Evolutionary conservation across 257 asterid genomes (phyloP), one percentile per base, ranked within the genome.

Genomic region (Nicotiana knightiana): DNA sequence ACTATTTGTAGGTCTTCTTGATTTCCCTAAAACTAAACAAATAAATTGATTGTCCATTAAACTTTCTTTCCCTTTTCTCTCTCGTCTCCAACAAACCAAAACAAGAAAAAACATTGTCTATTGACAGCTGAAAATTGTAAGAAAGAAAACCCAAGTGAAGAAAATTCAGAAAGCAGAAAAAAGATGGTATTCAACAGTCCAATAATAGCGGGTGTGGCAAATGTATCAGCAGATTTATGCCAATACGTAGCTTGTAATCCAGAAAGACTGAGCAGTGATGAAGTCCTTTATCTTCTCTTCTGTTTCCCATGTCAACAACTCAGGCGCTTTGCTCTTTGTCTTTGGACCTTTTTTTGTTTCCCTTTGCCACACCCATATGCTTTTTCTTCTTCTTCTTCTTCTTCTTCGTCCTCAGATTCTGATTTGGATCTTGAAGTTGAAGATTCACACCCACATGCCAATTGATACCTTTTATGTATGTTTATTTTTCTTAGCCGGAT

Each of bases 211-310:
- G 89, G 88, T 55, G 98, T 94, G 81, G 98, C 97, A 1, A 89
- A 85, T 87, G 80, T 90, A 10, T 94, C 98, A 53, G 98, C 97
- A 3, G 81, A 90, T 35, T 88, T 86, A 2, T 94, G 93, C 67
- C 98, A 95, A 85, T 92, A 90, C 94, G 79, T 95, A 76, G 96
- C 97, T 2, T 95, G 98, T 90, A 95, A 95, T 48, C 98, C 98
- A 0, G 97, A 94, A 85, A 87, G 89, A 67, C 88, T 94, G 59
- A 89, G 90, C 89, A 83, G 86, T 87, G 93, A 94, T 58, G 93
- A 93, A 83, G 94, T 90, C 59, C 93, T 94, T 55, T 88, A 86
- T 85, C 97, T 93, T 83, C 87, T 95, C 76, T 95, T 91, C 84
- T 90, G 93, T 84, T 87, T 92, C 87, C 99, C 99, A 37, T 89